These are phyloP conservation scores for Fusarium sp. DNA, from an alignment of 2,329 filamentous ascomycete species.

Conservation along the genomic window DNA sequence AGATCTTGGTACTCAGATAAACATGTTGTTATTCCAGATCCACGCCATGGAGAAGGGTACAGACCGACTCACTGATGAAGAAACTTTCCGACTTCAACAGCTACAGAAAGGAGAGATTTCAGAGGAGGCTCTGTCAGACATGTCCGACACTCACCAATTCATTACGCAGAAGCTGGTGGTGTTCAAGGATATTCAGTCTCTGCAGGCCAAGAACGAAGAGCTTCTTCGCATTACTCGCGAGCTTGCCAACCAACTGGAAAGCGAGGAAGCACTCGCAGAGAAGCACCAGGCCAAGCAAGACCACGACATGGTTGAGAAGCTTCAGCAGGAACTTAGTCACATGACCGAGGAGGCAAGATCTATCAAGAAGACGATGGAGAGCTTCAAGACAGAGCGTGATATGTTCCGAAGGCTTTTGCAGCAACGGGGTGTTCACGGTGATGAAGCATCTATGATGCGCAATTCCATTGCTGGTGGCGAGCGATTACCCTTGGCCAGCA, in stretches of 20 bases:
- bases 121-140: constrained; percentile 74
- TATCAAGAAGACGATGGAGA: constrained; percentile 85
- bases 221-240: constrained; percentile 84
- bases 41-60: constrained; percentile 83
- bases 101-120: constrained; percentile 79
- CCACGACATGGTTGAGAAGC: constrained; percentile 75
- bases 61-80: constrained; percentile 74
- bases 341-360: constrained; percentile 86
- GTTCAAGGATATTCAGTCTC: constrained; percentile 84
- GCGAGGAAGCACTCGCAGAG: constrained; percentile 79
- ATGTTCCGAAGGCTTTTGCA: constrained; percentile 97
- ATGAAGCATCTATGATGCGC: constrained; percentile 75
- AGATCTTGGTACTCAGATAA: constrained; percentile 89
- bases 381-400: constrained; percentile 93
- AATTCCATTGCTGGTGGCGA: constrained; percentile 70
- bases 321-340: constrained; percentile 77
- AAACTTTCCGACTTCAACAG: constrained; percentile 78
- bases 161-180: constrained; percentile 90
- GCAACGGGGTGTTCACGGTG: constrained; percentile 68
- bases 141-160: constrained; percentile 86
- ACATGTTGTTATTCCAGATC: constrained; percentile 87
- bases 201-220: constrained; percentile 89
- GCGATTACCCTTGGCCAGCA: constrained; percentile 65
- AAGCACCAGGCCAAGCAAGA: constrained; percentile 71
- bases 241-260: constrained; percentile 89